These are phyloP conservation scores for Closterium sp. DNA, from an alignment of 139 green algal genomes.

Conservation along the genomic window DNA sequence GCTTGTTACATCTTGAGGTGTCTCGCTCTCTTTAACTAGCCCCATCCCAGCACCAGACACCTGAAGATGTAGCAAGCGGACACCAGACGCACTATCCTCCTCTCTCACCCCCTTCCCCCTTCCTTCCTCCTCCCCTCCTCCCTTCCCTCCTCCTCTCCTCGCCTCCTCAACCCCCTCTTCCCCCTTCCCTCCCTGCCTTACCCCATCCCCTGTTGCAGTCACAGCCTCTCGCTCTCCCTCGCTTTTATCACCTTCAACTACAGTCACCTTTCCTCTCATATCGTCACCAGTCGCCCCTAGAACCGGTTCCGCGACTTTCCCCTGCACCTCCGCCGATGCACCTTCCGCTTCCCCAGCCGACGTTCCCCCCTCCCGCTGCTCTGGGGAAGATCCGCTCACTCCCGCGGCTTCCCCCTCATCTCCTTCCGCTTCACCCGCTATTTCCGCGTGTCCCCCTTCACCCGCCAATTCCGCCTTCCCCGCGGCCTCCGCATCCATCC, in stretches of 20 bases:
- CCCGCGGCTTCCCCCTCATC: background rate
- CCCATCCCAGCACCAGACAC: too few relatives aligned
- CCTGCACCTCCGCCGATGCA: background rate
- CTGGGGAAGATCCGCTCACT: background rate
- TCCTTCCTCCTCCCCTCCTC: background rate
- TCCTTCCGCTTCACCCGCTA: background rate
- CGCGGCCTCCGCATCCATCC: background rate
- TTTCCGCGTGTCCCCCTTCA: background rate
- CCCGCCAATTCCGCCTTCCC: too few relatives aligned
- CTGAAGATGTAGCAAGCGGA: too few relatives aligned
- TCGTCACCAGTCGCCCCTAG: too few relatives aligned
- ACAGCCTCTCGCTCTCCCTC: background rate
- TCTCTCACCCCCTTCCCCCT: background rate
- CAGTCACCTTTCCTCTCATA: background rate
- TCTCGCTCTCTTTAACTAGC: too few relatives aligned
- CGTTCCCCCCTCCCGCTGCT: too few relatives aligned
- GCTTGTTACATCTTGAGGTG: too few relatives aligned
- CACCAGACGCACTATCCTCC: too few relatives aligned
- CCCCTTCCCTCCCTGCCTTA: too few relatives aligned
- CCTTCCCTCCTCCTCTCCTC: background rate
- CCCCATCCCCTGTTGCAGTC: too few relatives aligned
- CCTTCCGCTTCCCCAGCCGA: background rate
- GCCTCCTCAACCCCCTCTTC: background rate
- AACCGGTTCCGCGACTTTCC: too few relatives aligned
- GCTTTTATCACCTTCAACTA: background rate